These are phyloP conservation scores for Diaporthe australafricana DNA, from an alignment of 2,329 filamentous ascomycete genomes.

Conservation along the genomic window DNA sequence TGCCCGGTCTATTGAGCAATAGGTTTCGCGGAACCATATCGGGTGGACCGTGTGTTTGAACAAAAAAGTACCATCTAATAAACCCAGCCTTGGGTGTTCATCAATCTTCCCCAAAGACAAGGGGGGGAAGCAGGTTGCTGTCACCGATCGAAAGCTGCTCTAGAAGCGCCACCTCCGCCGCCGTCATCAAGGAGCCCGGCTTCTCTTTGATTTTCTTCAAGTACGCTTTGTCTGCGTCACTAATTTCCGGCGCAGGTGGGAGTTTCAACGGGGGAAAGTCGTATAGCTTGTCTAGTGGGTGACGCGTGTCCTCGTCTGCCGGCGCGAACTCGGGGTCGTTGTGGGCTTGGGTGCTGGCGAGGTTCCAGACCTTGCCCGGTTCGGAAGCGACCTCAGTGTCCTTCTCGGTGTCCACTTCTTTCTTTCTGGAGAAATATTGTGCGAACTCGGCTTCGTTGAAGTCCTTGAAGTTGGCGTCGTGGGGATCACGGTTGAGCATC, in stretches of 20 bases:
- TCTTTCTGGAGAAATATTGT: conserved; percentile 31
- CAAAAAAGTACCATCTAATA: too few species aligned
- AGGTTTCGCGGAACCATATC: too few species aligned
- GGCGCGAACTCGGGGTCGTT: conserved; percentile 29
- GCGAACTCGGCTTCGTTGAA: conserved; percentile 32
- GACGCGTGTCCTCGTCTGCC: background rate
- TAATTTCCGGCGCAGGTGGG: background rate
- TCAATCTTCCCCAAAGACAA: conserved; percentile 20
- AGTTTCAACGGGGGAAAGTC: background rate
- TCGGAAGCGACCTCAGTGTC: conserved; percentile 24
- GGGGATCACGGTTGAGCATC: conserved; percentile 53
- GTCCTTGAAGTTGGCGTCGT: conserved; percentile 52
- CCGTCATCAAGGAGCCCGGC: background rate
- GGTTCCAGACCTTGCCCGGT: conserved; percentile 15
- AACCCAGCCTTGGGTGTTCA: background rate
- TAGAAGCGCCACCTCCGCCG: conserved; percentile 1
- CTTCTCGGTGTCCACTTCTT: conserved; percentile 33
- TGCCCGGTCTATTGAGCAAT: too few species aligned
- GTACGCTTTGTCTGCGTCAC: conserved; percentile 23
- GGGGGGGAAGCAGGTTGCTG: background rate
- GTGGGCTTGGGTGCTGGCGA: conserved; percentile 26
- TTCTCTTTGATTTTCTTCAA: conserved; percentile 22
- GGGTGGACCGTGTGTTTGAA: too few species aligned
- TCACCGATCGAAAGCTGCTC: conserved; percentile 15
- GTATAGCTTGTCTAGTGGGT: background rate